Evolutionary conservation across 176 grass and related monocot species (phyloP).

Genomic region (Neostapfia colusana): DNA sequence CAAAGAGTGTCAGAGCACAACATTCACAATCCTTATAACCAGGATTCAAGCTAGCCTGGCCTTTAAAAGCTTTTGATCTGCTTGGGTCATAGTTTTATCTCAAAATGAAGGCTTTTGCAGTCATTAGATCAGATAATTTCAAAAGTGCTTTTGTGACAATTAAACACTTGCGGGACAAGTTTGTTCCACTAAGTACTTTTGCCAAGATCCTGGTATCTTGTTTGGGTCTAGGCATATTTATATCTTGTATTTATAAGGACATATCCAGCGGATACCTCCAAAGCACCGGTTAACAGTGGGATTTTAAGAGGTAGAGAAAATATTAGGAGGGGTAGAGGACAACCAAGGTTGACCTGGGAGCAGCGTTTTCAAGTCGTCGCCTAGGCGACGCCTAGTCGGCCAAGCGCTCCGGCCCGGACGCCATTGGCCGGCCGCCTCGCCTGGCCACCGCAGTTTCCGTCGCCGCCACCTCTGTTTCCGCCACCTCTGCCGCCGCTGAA

Average conservation of each 20-base stretch:
- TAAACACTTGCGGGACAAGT: constrained; percentile 1
- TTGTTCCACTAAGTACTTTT: neutral
- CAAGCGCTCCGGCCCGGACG: no score
- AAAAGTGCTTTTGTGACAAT: constrained; percentile 2
- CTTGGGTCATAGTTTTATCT: constrained; percentile 4
- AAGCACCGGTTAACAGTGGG: no score
- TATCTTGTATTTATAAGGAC: neutral
- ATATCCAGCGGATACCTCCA: no score
- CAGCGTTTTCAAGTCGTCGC: no score
- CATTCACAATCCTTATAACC: neutral
- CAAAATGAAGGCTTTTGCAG: neutral
- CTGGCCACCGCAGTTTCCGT: no score
- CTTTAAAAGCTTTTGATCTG: neutral
- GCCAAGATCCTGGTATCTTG: neutral
- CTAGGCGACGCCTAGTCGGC: no score
- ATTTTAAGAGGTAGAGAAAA: no score
- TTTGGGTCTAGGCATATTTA: neutral
- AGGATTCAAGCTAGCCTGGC: neutral
- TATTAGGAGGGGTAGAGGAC: no score
- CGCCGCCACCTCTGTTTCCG: no score
- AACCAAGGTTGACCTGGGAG: no score
- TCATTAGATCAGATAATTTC: constrained; percentile 1
- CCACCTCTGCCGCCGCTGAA: no score
- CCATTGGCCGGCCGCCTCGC: no score
- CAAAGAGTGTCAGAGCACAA: constrained; percentile 7